These are phyloP conservation scores for Ophiostoma triangulosporum DNA, from an alignment of 2,329 filamentous ascomycete genomes.

Conservation along the genomic window DNA sequence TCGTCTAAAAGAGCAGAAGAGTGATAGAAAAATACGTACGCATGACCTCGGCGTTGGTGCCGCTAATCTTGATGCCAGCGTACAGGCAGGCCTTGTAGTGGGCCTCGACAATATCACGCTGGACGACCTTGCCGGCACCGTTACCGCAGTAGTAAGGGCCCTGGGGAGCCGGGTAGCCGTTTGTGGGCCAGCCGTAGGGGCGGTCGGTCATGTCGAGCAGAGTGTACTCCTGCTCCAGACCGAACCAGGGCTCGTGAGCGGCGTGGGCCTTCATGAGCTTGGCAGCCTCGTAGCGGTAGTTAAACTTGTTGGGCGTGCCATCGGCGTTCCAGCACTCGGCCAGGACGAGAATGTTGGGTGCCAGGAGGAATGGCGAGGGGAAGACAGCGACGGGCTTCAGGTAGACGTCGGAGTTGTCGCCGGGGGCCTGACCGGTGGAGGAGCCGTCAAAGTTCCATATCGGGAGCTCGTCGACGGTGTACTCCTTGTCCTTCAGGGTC, in stretches of 20 bases:
- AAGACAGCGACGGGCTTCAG: slow-evolving; percentile 36
- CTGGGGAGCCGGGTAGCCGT: slow-evolving; percentile 82
- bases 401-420: slow-evolving; percentile 63
- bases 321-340: slow-evolving; percentile 90
- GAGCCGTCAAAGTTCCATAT: slow-evolving; percentile 73
- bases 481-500: slow-evolving; percentile 16
- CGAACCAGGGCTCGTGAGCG: slow-evolving; percentile 85
- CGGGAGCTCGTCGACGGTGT: slow-evolving; percentile 42
- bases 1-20: no score
- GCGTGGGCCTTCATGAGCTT: slow-evolving; percentile 83
- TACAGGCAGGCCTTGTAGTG: slow-evolving; percentile 64
- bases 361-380: slow-evolving; percentile 67
- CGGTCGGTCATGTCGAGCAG: slow-evolving; percentile 74
- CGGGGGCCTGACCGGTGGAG: slow-evolving; percentile 61
- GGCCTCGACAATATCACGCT: slow-evolving; percentile 93
- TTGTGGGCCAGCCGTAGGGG: slow-evolving; percentile 84
- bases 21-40: slow-evolving; percentile 7
- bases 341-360: slow-evolving; percentile 79
- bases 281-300: slow-evolving; percentile 84
- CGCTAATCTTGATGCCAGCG: slow-evolving; percentile 83
- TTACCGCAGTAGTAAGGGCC: slow-evolving; percentile 98
- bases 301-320: slow-evolving; percentile 95
- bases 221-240: slow-evolving; percentile 95
- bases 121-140: slow-evolving; percentile 90
- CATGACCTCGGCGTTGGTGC: slow-evolving; percentile 99